Percentiles rank a stretch among this genome's conserved stretches.
These are phyloP conservation scores for Choiromyces venosus DNA, from an alignment of 495 filamentous ascomycete genomes.

Conservation along the genomic window DNA sequence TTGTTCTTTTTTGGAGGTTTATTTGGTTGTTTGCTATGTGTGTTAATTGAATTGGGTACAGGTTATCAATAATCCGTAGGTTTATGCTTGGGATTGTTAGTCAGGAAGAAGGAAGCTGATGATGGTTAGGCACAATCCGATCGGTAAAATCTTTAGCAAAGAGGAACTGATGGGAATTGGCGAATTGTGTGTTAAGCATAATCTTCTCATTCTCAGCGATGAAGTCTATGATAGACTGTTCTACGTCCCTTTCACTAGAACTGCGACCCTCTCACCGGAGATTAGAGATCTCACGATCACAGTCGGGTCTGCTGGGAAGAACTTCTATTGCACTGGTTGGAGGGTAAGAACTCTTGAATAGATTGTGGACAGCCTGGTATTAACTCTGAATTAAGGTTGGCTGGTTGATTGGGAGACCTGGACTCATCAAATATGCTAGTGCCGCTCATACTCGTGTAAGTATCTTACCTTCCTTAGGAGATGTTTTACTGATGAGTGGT, in stretches of 20 bases:
- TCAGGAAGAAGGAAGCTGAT: slow-evolving; percentile 6
- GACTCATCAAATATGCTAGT: slow-evolving; percentile 85
- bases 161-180: slow-evolving; percentile 81
- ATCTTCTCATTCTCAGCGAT: slow-evolving; percentile 92
- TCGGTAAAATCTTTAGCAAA: slow-evolving; percentile 87
- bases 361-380: not conserved
- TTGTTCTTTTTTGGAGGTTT: not conserved
- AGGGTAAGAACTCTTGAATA: slow-evolving; percentile 59
- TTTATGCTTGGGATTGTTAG: not conserved
- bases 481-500: not conserved
- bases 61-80: slow-evolving; percentile 48
- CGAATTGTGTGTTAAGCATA: slow-evolving; percentile 82
- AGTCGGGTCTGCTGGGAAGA: slow-evolving; percentile 92
- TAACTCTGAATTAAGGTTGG: slow-evolving; percentile 35
- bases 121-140: slow-evolving; percentile 68
- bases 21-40: not conserved
- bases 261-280: slow-evolving; percentile 81
- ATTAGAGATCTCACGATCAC: slow-evolving; percentile 82
- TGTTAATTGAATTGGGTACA: slow-evolving; percentile 13
- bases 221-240: slow-evolving; percentile 94
- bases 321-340: slow-evolving; percentile 97
- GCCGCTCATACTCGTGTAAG: slow-evolving; percentile 74
- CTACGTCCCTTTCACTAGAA: slow-evolving; percentile 89
- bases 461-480: not conserved
- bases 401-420: slow-evolving; percentile 82